Percentiles rank a stretch among this genome's conserved stretches.
phyloP scores from a whole-genome alignment of 2,329 filamentous ascomycete genomes.

The Aureobasidium vineae region DNA sequence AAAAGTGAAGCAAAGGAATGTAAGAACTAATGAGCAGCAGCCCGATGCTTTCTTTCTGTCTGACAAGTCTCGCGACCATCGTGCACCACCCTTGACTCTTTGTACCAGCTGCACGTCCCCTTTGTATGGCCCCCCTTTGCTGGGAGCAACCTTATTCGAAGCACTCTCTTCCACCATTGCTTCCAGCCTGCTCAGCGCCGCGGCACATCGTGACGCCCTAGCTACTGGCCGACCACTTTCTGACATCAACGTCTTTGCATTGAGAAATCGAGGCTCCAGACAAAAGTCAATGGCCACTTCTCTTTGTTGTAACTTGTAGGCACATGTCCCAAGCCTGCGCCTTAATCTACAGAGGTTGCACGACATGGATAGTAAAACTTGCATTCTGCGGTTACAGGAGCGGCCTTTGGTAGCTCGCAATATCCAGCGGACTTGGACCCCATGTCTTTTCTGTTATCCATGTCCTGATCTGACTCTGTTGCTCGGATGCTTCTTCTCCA shows the following conservation, averaged over 20 bases:
- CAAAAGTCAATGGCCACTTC: slow-evolving; percentile 1
- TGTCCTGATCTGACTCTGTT: slow-evolving; percentile 10
- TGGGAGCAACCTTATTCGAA: slow-evolving; percentile 21
- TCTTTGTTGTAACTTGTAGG: not conserved
- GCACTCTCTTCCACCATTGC: not conserved
- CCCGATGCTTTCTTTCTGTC: slow-evolving; percentile 5
- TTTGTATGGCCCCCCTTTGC: slow-evolving; percentile 16
- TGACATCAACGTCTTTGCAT: slow-evolving; percentile 9
- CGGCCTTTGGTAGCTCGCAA: slow-evolving; percentile 5
- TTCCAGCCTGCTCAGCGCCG: slow-evolving; percentile 13
- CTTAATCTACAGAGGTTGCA: slow-evolving; percentile 7
- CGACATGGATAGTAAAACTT: not conserved
- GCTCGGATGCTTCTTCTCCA: not conserved
- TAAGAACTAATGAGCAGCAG: slow-evolving; percentile 2
- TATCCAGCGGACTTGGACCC: slow-evolving; percentile 9
- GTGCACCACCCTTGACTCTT: slow-evolving; percentile 13
- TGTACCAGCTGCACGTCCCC: slow-evolving; percentile 10
- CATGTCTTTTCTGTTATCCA: not conserved
- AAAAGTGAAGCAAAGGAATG: slow-evolving; percentile 18
- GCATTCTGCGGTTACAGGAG: not conserved
- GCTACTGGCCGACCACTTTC: slow-evolving; percentile 6
- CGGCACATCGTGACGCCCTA: slow-evolving; percentile 4
- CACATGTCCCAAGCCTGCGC: not conserved
- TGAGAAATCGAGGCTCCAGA: not conserved
- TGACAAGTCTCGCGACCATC: not conserved